Evolutionary conservation across 2,329 filamentous ascomycete genomes (phyloP), one percentile per base, ranked within the genome.

Genomic region (Cercospora zeae-maydis): DNA sequence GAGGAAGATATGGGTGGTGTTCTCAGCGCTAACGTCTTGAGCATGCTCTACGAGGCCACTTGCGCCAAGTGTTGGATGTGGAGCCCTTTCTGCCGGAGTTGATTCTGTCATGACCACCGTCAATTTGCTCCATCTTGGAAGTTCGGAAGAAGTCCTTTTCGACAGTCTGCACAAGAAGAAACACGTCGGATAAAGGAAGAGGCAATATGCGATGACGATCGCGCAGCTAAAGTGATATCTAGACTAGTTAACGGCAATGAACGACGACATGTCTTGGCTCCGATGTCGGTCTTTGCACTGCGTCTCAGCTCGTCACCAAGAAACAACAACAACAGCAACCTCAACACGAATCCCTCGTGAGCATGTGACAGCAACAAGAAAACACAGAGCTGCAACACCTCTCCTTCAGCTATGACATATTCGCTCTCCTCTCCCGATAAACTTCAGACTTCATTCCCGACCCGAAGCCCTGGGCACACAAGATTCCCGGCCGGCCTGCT

Each of bases 51-150:
- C 45, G 8, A n/a, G 24, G 24, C 24, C 24, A 30, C 7, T 8
- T 27, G 16, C 19, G 14, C 39, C 30, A 31, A 16, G 16, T 8
- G 14, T 21, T 37, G 9, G n/a, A n/a, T 13, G 2, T 11, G 19
- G 11, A 16, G 36, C n/a, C 36, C n/a, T 45, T 14, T 27, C 9
- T 13, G 2, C n/a, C 21, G 8, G 11, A 27, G 34, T 14, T 13
- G 54, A 57, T 47, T 24, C 55, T 58, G 24, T 58, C 55, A 58
- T 58, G 30, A 42, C 24, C 21, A 51, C 47, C 45, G 6, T n/a
- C 9, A 19, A 4, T 42, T 1, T 11, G 37, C 16, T 13, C 37
- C 37, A 42, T 42, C 4, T 4, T 42, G 16, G 16, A 6, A 11
- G 8, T 11, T 11, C 16, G 10, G 4, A 1, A 10, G 1, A 42